These are phyloP conservation scores for Lepiota venenata DNA, from an alignment of 768 basidiomycete species.

Conservation along the genomic window DNA sequence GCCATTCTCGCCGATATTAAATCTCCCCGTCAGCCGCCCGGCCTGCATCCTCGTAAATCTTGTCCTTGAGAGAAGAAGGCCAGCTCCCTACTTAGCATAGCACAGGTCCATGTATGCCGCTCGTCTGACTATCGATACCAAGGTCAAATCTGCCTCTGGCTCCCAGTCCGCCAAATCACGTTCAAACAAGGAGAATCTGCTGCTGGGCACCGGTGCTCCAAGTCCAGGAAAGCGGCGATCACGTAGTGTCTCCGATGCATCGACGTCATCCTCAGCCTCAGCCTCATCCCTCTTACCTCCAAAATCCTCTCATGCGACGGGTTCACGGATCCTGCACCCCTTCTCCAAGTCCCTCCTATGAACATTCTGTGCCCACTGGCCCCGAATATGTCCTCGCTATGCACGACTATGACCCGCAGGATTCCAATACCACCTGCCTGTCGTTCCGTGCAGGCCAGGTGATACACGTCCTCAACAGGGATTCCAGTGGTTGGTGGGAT, in stretches of 20 bases:
- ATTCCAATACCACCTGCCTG: constrained; percentile 75
- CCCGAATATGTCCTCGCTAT: constrained; percentile 85
- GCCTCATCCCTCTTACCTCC: constrained; percentile 47
- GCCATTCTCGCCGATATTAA: constrained; percentile 2
- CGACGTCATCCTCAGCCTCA: constrained; percentile 51
- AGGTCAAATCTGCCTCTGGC: constrained; percentile 29
- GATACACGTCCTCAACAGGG: constrained; percentile 86
- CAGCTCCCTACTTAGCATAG: constrained; percentile 4
- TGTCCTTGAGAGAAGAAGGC: not conserved
- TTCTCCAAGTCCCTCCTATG: constrained; percentile 42
- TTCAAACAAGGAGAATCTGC: constrained; percentile 24
- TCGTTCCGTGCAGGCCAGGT: constrained; percentile 88
- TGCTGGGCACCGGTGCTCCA: constrained; percentile 31
- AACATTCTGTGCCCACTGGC: constrained; percentile 45
- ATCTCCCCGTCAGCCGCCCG: not conserved
- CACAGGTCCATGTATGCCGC: constrained; percentile 34
- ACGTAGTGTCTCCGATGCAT: constrained; percentile 54
- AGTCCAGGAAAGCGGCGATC: constrained; percentile 29
- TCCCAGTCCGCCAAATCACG: constrained; percentile 27
- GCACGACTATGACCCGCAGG: constrained; percentile 82
- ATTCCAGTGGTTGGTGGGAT: constrained; percentile 97
- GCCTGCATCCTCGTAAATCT: not conserved
- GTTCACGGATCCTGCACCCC: constrained; percentile 21
- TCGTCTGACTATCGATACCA: constrained; percentile 49
- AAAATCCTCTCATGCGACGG: constrained; percentile 17